Percentiles rank a stretch among this genome's conserved stretches.
Conservation (phyloP, 2,329 filamentous ascomycete genomes). For the Blumeriella jaapii region DNA sequence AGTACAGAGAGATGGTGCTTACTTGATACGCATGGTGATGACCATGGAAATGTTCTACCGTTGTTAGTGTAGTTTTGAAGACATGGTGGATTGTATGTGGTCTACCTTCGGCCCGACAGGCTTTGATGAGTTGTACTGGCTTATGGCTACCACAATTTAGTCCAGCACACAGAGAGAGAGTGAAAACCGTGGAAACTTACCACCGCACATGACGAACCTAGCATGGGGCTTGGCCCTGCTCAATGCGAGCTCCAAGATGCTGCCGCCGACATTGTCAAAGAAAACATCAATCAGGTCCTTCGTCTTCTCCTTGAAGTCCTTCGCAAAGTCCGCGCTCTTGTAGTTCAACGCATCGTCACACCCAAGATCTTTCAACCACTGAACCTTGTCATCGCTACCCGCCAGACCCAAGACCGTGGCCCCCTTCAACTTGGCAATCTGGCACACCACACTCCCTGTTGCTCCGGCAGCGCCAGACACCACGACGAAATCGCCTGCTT, state of each 20-base stretch:
- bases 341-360: slow-evolving; percentile 61
- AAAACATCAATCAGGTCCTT: slow-evolving; percentile 54
- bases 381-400: slow-evolving; percentile 55
- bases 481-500: slow-evolving; percentile 62
- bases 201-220: slow-evolving; percentile 61
- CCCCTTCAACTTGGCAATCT: slow-evolving; percentile 67
- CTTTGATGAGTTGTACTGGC: slow-evolving; percentile 51
- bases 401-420: slow-evolving; percentile 51
- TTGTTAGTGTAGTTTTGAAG: slow-evolving; percentile 6
- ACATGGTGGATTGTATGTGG: background rate
- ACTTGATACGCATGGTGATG: slow-evolving; percentile 41
- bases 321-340: slow-evolving; percentile 49
- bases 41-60: slow-evolving; percentile 39
- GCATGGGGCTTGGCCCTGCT: slow-evolving; percentile 48
- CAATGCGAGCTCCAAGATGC: slow-evolving; percentile 57
- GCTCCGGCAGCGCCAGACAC: slow-evolving; percentile 70
- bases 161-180: background rate
- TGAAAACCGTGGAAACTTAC: slow-evolving; percentile 18
- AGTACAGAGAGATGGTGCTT: slow-evolving; percentile 7
- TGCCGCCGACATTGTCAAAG: slow-evolving; percentile 64
- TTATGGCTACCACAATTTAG: slow-evolving; percentile 35
- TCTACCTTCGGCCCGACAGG: slow-evolving; percentile 42
- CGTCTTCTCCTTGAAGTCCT: slow-evolving; percentile 49
- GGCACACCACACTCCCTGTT: slow-evolving; percentile 64
- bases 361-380: slow-evolving; percentile 53